Percentiles rank a stretch among this genome's conserved stretches.
These are phyloP conservation scores for Serendipita sp. DNA, from an alignment of 768 basidiomycete species.

Conservation along the genomic window DNA sequence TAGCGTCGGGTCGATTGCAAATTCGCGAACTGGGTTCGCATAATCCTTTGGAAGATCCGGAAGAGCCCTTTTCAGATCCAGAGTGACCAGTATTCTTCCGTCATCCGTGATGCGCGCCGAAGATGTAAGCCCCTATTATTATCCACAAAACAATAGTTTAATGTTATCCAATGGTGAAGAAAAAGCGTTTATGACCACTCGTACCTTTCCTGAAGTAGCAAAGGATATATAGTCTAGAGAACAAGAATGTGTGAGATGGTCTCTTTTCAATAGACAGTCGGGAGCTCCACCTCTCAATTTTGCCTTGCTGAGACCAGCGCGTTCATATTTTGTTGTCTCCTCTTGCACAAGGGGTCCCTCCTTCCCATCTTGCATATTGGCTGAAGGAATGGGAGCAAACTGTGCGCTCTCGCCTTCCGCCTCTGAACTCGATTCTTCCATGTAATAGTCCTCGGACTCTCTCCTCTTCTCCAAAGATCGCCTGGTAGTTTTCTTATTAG, in stretches of 20 bases:
- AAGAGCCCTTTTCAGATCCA: slow-evolving; percentile 32
- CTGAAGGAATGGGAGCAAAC: not conserved
- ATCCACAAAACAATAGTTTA: not conserved
- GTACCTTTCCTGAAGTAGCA: slow-evolving; percentile 17
- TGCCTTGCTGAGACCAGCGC: not conserved
- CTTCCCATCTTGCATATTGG: no score
- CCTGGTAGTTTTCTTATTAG: not conserved
- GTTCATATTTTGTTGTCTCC: not conserved
- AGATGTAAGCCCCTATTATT: slow-evolving; percentile 24
- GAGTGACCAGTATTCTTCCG: slow-evolving; percentile 31
- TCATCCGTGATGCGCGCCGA: slow-evolving; percentile 26
- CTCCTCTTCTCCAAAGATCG: not conserved
- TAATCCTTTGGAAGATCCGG: slow-evolving; percentile 36
- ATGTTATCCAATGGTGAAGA: not conserved
- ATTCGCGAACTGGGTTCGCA: slow-evolving; percentile 32
- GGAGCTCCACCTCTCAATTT: not conserved
- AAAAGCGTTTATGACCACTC: not conserved
- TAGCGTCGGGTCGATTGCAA: slow-evolving; percentile 24
- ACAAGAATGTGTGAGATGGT: not conserved
- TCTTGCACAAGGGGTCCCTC: no score
- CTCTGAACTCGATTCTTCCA: slow-evolving; percentile 11
- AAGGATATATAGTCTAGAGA: not conserved
- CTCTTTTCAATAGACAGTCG: not conserved
- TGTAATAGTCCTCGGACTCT: not conserved
- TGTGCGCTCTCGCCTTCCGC: slow-evolving; percentile 22